These are phyloP conservation scores for Raphanus sativus DNA, from an alignment of 345 rosid species.

Conservation along the genomic window DNA sequence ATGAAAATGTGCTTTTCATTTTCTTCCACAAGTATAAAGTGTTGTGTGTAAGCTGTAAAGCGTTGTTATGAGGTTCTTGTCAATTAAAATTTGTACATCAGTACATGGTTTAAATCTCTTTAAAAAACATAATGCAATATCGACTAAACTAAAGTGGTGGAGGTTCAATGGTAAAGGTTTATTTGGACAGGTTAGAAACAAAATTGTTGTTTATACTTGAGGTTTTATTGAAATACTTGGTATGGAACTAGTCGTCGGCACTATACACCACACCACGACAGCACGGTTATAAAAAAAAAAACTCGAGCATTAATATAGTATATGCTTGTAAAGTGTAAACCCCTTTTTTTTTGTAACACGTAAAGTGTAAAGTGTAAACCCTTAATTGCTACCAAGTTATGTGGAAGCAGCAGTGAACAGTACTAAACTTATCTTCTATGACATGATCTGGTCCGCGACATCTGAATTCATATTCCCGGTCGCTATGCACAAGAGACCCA, in stretches of 20 bases:
- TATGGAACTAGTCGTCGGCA: background rate
- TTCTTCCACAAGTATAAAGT: background rate
- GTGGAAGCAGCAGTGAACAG: background rate
- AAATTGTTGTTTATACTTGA: background rate
- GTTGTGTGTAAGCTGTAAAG: background rate
- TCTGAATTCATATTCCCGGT: slow-evolving; percentile 33
- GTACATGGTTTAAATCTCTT: background rate
- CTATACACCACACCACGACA: no score
- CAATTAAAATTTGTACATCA: background rate
- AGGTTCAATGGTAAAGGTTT: background rate
- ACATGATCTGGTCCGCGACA: slow-evolving; percentile 23
- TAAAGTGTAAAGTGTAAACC: background rate
- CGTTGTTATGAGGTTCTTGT: background rate
- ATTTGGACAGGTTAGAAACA: background rate
- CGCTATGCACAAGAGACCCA: slow-evolving; percentile 29
- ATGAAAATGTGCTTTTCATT: background rate
- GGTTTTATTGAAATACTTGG: background rate
- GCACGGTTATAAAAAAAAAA: no score
- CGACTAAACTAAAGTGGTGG: background rate
- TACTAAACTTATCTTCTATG: slow-evolving; percentile 26
- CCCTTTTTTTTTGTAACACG: no score
- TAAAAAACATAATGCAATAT: background rate
- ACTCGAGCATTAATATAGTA: background rate
- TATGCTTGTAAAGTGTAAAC: background rate
- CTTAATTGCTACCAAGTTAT: slow-evolving; percentile 3